Percentiles rank a stretch among this genome's conserved stretches.
Conservation (phyloP, 2,329 filamentous ascomycete species). For the Tolypocladium nubicola region DNA sequence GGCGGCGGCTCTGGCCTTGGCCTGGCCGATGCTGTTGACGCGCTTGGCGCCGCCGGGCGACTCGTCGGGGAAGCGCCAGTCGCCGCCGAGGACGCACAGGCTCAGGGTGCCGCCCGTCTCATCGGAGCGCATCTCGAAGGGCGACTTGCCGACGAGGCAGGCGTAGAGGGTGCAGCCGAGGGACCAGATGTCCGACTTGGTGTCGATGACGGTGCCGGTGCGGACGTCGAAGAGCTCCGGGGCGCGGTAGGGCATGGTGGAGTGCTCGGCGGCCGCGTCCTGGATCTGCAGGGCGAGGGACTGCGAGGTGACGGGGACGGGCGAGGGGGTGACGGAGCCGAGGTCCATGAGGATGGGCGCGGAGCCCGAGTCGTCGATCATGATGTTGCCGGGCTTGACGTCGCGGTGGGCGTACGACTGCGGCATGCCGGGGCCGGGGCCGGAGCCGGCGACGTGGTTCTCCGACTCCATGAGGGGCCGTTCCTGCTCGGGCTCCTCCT, state of each 20-base stretch:
- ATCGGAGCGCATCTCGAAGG: slow-evolving; percentile 90
- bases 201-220: slow-evolving; percentile 83
- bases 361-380: slow-evolving; percentile 87
- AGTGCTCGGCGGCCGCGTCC: slow-evolving; percentile 90
- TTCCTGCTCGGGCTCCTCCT: slow-evolving; percentile 65
- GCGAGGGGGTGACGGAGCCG: slow-evolving; percentile 78
- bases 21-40: slow-evolving; percentile 29
- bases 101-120: slow-evolving; percentile 91
- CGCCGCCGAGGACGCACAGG: slow-evolving; percentile 84
- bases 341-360: slow-evolving; percentile 95
- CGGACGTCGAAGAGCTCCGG: slow-evolving; percentile 98
- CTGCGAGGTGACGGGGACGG: slow-evolving; percentile 79
- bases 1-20: slow-evolving; percentile 14
- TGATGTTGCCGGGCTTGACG: slow-evolving; percentile 97
- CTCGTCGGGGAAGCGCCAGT: slow-evolving; percentile 95
- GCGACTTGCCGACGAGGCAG: slow-evolving; percentile 90
- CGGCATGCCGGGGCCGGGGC: slow-evolving; percentile 52
- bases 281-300: slow-evolving; percentile 86
- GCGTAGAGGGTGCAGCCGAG: slow-evolving; percentile 96
- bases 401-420: slow-evolving; percentile 89
- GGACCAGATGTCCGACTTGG: slow-evolving; percentile 97
- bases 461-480: slow-evolving; percentile 77
- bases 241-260: slow-evolving; percentile 95
- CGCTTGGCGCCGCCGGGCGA: slow-evolving; percentile 46
- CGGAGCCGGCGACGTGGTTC: slow-evolving; percentile 33